Conservation (phyloP, 176 grass and related monocot genomes). For the Oryza meridionalis region DNA sequence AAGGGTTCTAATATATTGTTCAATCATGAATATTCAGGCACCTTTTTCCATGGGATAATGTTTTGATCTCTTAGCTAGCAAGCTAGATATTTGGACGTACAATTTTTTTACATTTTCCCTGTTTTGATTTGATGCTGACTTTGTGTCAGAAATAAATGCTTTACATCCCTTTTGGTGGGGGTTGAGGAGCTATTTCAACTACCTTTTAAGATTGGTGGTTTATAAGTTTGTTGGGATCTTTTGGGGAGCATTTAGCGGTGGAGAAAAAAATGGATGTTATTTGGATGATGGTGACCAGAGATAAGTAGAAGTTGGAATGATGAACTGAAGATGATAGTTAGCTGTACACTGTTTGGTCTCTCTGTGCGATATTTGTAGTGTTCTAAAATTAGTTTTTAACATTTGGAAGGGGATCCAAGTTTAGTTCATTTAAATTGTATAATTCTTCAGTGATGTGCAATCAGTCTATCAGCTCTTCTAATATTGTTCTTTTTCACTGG, state of each 20-base stretch:
- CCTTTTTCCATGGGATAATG: neutral
- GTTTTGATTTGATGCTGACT: neutral
- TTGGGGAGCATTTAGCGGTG: neutral
- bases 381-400: neutral
- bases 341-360: neutral
- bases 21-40: neutral
- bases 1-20: neutral
- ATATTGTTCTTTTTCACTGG: slow-evolving; percentile 29
- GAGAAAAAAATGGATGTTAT: neutral
- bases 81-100: neutral
- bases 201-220: neutral
- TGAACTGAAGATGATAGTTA: neutral
- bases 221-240: neutral
- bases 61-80: slow-evolving; percentile 7
- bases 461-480: slow-evolving; percentile 12
- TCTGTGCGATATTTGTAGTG: slow-evolving; percentile 4
- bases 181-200: neutral
- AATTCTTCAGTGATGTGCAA: neutral
- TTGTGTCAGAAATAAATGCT: neutral
- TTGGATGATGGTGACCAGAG: slow-evolving; percentile 13
- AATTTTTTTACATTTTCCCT: slow-evolving; percentile 3
- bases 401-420: neutral
- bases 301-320: slow-evolving; percentile 5
- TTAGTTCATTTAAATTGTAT: slow-evolving; percentile 1
- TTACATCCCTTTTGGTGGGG: neutral